phyloP scores from a whole-genome alignment of 768 basidiomycete species.

The Trametes meyenii region DNA sequence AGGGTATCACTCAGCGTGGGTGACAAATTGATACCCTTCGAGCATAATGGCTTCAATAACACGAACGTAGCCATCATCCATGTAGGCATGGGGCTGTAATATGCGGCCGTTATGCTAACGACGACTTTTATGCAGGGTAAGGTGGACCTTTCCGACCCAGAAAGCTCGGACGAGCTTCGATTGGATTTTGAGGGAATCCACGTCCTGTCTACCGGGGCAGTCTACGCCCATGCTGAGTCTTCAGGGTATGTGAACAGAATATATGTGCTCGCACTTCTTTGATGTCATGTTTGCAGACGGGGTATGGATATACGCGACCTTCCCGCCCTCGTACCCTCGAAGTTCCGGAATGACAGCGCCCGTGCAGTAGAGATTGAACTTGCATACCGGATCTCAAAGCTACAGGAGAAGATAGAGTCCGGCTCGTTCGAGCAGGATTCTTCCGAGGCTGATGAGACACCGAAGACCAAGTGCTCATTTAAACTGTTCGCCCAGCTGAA shows the following conservation, averaged over 20 bases:
- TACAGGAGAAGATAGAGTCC: slow-evolving; percentile 66
- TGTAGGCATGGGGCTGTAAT: slow-evolving; percentile 43
- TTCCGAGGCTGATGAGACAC: slow-evolving; percentile 37
- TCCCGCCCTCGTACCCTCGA: slow-evolving; percentile 64
- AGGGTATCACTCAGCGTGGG: slow-evolving; percentile 68
- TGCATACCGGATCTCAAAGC: slow-evolving; percentile 54
- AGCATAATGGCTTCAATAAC: slow-evolving; percentile 34
- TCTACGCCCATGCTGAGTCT: slow-evolving; percentile 75
- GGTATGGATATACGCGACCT: slow-evolving; percentile 67
- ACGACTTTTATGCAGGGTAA: slow-evolving; percentile 53
- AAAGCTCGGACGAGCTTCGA: slow-evolving; percentile 57
- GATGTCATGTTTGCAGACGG: slow-evolving; percentile 38
- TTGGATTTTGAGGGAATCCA: slow-evolving; percentile 81
- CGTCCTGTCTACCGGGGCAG: slow-evolving; percentile 69
- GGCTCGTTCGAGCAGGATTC: slow-evolving; percentile 60
- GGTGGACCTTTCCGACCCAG: slow-evolving; percentile 62
- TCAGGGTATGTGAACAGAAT: slow-evolving; percentile 48
- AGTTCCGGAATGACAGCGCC: slow-evolving; percentile 59
- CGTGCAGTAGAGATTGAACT: slow-evolving; percentile 63
- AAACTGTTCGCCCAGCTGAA: slow-evolving; percentile 65
- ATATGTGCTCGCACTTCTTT: neutral
- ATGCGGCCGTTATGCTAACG: neutral
- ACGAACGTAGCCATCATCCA: slow-evolving; percentile 62
- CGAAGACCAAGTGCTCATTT: slow-evolving; percentile 64
- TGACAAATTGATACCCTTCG: slow-evolving; percentile 51